Evolutionary conservation across 176 grass and related monocot genomes (phyloP).

Genomic region (Elymus sibiricus): DNA sequence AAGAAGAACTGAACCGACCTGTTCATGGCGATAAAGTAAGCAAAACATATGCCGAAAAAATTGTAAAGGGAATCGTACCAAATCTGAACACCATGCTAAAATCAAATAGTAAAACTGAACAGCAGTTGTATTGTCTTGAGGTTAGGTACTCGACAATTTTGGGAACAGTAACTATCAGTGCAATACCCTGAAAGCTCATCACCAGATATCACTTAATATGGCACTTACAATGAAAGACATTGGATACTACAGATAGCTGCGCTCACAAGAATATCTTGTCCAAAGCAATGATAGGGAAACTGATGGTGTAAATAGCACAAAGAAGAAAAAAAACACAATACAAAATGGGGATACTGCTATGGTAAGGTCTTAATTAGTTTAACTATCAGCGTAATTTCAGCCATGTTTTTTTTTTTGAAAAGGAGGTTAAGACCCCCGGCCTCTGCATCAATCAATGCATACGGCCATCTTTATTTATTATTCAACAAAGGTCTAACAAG

Average conservation of each 20-base stretch:
- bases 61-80: constrained; percentile 6
- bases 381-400: no score
- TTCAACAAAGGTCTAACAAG: no score
- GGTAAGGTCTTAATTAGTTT: constrained; percentile 36
- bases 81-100: background rate
- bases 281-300: constrained; percentile 59
- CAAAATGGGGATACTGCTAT: constrained; percentile 75
- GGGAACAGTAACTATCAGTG: constrained; percentile 77
- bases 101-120: constrained; percentile 1
- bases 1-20: constrained; percentile 86
- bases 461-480: no score
- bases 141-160: constrained; percentile 87
- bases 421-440: no score
- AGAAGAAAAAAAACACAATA: constrained; percentile 60
- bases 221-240: background rate
- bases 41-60: background rate
- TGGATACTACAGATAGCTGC: background rate
- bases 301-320: constrained; percentile 63
- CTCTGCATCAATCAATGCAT: no score
- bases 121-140: constrained; percentile 58
- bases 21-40: constrained; percentile 21
- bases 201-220: background rate
- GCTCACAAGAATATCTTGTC: constrained; percentile 88
- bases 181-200: constrained; percentile 57
- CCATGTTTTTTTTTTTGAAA: no score